phyloP scores from a whole-genome alignment of 352 stramenopile species.

The Elongisporangium prolatum region DNA sequence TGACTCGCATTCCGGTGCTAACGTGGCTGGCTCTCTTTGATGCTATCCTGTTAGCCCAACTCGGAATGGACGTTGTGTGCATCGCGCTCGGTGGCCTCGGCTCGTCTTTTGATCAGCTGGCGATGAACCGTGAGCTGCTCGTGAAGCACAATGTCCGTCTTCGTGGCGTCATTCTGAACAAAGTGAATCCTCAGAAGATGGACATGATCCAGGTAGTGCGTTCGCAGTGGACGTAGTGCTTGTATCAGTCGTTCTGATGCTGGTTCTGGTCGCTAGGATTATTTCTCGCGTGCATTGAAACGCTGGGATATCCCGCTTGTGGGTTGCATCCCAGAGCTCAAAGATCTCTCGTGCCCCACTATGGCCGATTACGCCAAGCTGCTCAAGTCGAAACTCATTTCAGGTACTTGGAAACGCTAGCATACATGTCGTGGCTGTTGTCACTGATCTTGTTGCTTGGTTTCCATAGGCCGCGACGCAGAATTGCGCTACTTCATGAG shows the following conservation, averaged over 20 bases:
- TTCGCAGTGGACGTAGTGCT: neutral
- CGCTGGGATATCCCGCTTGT: conserved; percentile 86
- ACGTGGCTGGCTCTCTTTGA: conserved; percentile 7
- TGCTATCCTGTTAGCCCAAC: conserved; percentile 34
- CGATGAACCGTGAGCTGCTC: conserved; percentile 81
- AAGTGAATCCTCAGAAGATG: conserved; percentile 86
- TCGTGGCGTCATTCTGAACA: conserved; percentile 84
- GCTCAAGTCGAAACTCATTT: conserved; percentile 77
- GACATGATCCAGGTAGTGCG: conserved; percentile 82
- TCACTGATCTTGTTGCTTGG: conserved; percentile 3
- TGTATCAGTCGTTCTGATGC: neutral
- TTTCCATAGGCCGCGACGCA: conserved; percentile 43
- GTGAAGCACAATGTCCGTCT: conserved; percentile 72
- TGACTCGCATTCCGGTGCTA: neutral
- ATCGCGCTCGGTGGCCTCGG: conserved; percentile 74
- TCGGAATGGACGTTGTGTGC: conserved; percentile 80
- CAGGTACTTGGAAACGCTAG: conserved; percentile 20
- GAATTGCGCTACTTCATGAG: conserved; percentile 83
- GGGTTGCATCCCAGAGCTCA: conserved; percentile 83
- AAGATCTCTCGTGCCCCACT: conserved; percentile 76
- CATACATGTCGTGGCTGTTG: neutral
- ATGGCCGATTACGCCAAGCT: conserved; percentile 87
- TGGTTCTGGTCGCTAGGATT: conserved; percentile 40
- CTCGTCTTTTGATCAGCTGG: conserved; percentile 82
- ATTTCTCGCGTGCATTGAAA: conserved; percentile 87